These are phyloP conservation scores for Starmerella vaccinii DNA, from an alignment of 805 yeast genomes.

Conservation along the genomic window DNA sequence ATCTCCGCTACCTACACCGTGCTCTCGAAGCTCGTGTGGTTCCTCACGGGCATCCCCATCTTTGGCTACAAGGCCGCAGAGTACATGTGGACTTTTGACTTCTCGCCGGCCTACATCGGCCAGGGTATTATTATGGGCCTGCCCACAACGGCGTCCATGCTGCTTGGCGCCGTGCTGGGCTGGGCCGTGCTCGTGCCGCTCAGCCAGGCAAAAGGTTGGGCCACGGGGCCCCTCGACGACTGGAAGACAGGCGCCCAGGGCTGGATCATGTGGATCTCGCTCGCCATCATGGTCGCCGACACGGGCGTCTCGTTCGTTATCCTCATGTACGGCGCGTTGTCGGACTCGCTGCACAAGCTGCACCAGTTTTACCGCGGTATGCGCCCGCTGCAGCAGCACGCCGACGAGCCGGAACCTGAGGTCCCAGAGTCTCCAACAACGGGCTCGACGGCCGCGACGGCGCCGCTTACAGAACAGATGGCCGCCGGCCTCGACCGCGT, in stretches of 20 bases:
- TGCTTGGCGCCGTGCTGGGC: conserved; percentile 78
- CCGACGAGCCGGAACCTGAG: not conserved
- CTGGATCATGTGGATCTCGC: conserved; percentile 91
- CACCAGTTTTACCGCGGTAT: not conserved
- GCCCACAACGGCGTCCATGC: conserved; percentile 82
- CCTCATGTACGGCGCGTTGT: conserved; percentile 7
- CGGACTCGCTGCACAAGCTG: not conserved
- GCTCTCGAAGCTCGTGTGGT: conserved; percentile 47
- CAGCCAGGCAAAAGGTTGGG: conserved; percentile 66
- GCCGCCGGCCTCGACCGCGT: not conserved
- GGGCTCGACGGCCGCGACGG: not conserved
- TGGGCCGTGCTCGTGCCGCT: conserved; percentile 89
- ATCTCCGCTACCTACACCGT: conserved; percentile 67
- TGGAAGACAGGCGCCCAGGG: conserved; percentile 95
- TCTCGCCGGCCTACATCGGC: conserved; percentile 94
- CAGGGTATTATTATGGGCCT: conserved; percentile 97
- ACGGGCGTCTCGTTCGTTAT: conserved; percentile 63
- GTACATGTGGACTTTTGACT: conserved; percentile 82
- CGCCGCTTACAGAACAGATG: not conserved
- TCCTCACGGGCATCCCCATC: conserved; percentile 54
- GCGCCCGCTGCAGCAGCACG: not conserved
- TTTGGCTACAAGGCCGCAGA: conserved; percentile 58
- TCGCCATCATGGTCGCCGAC: conserved; percentile 89
- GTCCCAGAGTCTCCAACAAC: not conserved
- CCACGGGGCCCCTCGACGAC: conserved; percentile 78